A percentile compares a stretch with the other conserved stretches of the same genome.
Evolutionary conservation across 306 rosid species (phyloP).

Genomic region (Geum urbanum): DNA sequence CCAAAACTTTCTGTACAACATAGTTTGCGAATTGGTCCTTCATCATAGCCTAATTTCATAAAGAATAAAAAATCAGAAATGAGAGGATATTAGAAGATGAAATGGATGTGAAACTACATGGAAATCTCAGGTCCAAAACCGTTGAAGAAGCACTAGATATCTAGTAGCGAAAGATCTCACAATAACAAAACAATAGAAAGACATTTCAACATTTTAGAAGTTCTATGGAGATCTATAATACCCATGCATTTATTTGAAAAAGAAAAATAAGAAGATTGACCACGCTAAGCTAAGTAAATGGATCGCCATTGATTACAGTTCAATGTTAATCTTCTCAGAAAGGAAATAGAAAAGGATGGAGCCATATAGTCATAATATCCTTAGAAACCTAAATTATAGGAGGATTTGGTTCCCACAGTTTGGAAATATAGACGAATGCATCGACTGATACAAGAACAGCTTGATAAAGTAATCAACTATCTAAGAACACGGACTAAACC

Average conservation of each 20-base stretch:
- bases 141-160: not conserved
- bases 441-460: not conserved
- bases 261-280: not conserved
- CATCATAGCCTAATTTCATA: constrained; percentile 50
- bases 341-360: too few relatives aligned
- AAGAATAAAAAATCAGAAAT: not conserved
- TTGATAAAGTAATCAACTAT: not conserved
- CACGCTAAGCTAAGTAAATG: not conserved
- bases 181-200: not conserved
- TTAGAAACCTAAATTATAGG: too few relatives aligned
- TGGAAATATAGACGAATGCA: not conserved
- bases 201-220: not conserved
- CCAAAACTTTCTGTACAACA: constrained; percentile 60
- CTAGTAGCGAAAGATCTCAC: constrained; percentile 2
- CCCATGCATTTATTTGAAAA: not conserved
- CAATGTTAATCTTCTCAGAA: not conserved
- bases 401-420: not conserved
- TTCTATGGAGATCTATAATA: not conserved
- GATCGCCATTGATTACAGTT: not conserved
- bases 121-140: not conserved
- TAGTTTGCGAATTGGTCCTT: constrained; percentile 62
- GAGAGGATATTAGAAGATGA: not conserved
- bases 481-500: not conserved
- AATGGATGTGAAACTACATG: not conserved
- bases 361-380: too few relatives aligned